Evolutionary conservation across 495 filamentous ascomycete species (phyloP), one percentile per base, ranked within the genome.

Genomic region (Xylaria cubensis): DNA sequence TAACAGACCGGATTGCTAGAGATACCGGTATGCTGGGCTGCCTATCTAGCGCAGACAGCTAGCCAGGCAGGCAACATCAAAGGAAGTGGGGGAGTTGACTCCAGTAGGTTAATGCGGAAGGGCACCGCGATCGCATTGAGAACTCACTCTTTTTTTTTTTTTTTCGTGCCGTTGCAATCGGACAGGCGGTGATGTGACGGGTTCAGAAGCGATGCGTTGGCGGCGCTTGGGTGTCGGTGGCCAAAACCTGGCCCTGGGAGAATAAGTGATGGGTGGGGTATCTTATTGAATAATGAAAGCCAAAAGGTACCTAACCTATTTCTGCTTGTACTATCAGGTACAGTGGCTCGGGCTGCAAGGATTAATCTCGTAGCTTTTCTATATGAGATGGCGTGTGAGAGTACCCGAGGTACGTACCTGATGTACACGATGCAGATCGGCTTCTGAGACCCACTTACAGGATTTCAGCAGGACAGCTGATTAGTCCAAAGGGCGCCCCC

Each of bases 401-500:
- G 48, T 71, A 71, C 69, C 48, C 21, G 12, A 42, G 69, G 59
- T 59, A 71, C 59, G 34, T 41, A 62, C n/a, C n/a, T 13, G 15
- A 19, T 17, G 36, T 71, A 71, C 69, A 24, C 29, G 19, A 17
- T 34, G 69, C 48, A 71, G 61, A 64, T 64, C 69, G 1, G 44
- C 34, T 13, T 53, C 42, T 6, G 46, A 8, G 69, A 61, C 64
- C 77, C 77, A 77, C 75, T 62, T 48, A n/a, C 51, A 72, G 73
- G 77, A 79, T 77, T 76, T 76, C 72, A 79, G 72, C 72, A 72
- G 51, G 74, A 65, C 77, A 77, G 75, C 75, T 79, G 77, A 79
- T 79, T 79, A 79, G 77, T 77, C 77, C 74, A 76, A 76, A 74
- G 70, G 71, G 42, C 72, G 74, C 73, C 75, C 74, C 56, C 77